These are phyloP conservation scores for Helotiales sp. DNA, from an alignment of 2,329 filamentous ascomycete species.

Conservation along the genomic window DNA sequence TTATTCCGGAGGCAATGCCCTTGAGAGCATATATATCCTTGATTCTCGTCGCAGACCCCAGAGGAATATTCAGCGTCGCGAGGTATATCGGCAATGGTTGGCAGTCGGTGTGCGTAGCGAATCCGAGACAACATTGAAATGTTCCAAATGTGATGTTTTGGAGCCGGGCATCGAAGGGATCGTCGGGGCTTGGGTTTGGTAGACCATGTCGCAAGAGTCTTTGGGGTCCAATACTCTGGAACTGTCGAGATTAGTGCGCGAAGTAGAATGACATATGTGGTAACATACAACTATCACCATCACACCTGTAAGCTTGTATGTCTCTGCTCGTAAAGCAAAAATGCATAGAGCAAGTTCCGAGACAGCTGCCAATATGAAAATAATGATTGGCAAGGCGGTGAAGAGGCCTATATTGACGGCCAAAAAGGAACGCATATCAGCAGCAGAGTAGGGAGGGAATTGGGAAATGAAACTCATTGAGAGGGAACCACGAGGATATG, in stretches of 20 bases:
- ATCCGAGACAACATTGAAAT: slow-evolving; percentile 6
- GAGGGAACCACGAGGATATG: not conserved
- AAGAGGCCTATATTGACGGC: not conserved
- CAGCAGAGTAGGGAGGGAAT: not conserved
- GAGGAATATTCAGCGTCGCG: slow-evolving; percentile 3
- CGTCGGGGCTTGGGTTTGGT: not conserved
- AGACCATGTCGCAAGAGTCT: slow-evolving; percentile 1
- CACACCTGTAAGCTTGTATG: not conserved
- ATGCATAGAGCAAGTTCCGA: not conserved
- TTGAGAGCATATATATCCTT: slow-evolving; percentile 7
- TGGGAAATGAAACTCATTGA: not conserved
- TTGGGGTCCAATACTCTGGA: slow-evolving; percentile 4
- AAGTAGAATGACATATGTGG: not conserved
- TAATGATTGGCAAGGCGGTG: not conserved
- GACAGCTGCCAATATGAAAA: not conserved
- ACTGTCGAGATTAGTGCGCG: not conserved
- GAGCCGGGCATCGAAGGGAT: not conserved
- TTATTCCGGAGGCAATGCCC: slow-evolving; percentile 5
- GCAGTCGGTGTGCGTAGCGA: slow-evolving; percentile 6
- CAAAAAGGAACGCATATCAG: not conserved
- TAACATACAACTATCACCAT: not conserved
- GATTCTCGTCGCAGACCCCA: not conserved
- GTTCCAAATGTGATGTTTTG: slow-evolving; percentile 4
- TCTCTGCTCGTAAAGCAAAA: not conserved
- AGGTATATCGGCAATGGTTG: not conserved